Base-by-base conservation (phyloP, 352 stramenopile species). In the Pythium diclinum region DNA sequence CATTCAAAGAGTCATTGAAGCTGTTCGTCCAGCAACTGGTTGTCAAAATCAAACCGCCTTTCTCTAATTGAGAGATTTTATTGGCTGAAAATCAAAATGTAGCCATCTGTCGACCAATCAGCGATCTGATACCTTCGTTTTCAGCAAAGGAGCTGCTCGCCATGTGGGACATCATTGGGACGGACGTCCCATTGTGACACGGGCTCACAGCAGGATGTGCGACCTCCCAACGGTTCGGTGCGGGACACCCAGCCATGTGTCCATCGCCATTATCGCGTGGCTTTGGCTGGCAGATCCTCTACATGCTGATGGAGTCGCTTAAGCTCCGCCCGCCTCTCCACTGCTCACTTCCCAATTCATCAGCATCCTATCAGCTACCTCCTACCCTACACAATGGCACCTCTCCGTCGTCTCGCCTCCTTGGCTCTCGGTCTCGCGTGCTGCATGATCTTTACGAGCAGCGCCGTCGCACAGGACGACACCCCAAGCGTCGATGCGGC, bases 311-410 rank as follows among this genome's bases (percentile, higher is more conserved):
- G 6, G 19, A n/a, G n/a, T n/a, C n/a, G n/a, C n/a, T n/a, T 21
- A 6, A 21, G 23, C 23, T 17, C 13, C 47, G 8, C n/a, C 9
- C 47, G 13, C 19, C 36, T 49, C 34, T 49, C 32, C 32, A 36
- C 32, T 49, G 9, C 56, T 55, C 44, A 62, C 56, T 55, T 47
- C 25, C 38, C 33, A 53, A 62, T 62, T 53, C 44, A 38, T n/a
- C 17, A 8, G 40, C 44, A 25, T 19, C 9, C 33, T 34, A 54
- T 30, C 9, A 17, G 14, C 47, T 17, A 54, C 19, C n/a, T 21
- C 19, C 38, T 48, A 6, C 52, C 7, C 30, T 47, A 47, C 17
- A 59, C 19, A 30, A 63, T 63, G 57, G 46, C 57, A 48, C 57
- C 57, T 56, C 32, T 63, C 19, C 44, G 57, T 28, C 57, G 46